Conservation (phyloP, 140 eudicot genomes). For the Ambrosia hybrid region DNA sequence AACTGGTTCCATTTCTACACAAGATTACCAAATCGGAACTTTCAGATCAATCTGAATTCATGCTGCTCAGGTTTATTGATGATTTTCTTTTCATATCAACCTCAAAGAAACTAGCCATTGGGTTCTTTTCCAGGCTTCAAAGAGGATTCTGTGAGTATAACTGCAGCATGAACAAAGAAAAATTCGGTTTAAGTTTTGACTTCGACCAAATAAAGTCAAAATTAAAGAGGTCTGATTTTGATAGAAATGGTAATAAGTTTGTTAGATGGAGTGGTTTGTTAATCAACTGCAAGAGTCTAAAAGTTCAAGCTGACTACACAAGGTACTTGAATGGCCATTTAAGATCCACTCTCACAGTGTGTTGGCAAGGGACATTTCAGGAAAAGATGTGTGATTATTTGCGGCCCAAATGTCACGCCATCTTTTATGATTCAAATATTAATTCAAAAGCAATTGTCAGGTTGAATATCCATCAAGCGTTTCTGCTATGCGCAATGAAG, state of each 20-base stretch:
- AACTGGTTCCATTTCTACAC: constrained; percentile 56
- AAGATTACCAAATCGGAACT: constrained; percentile 33
- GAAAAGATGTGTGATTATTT: constrained; percentile 64
- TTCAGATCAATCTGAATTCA: constrained; percentile 28
- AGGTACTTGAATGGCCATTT: constrained; percentile 67
- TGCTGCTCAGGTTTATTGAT: constrained; percentile 69
- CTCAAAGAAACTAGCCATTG: constrained; percentile 65
- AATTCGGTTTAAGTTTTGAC: constrained; percentile 67
- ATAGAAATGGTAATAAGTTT: constrained; percentile 49
- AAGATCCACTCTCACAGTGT: constrained; percentile 69
- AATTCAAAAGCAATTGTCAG: constrained; percentile 71
- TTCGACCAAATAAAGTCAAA: constrained; percentile 13
- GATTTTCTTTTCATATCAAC: constrained; percentile 79
- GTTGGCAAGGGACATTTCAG: constrained; percentile 45
- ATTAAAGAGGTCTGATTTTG: constrained; percentile 43
- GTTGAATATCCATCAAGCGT: constrained; percentile 75
- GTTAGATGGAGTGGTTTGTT: constrained; percentile 89
- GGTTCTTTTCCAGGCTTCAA: constrained; percentile 60
- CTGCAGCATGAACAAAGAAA: constrained; percentile 70
- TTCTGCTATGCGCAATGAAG: constrained; percentile 88
- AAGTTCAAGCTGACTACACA: constrained; percentile 95
- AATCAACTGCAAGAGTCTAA: constrained; percentile 68
- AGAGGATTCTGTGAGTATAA: constrained; percentile 80
- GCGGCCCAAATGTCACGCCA: constrained; percentile 84
- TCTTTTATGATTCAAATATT: constrained; percentile 73